Conservation (phyloP, 768 basidiomycete genomes). For the Calvatia gigantea region DNA sequence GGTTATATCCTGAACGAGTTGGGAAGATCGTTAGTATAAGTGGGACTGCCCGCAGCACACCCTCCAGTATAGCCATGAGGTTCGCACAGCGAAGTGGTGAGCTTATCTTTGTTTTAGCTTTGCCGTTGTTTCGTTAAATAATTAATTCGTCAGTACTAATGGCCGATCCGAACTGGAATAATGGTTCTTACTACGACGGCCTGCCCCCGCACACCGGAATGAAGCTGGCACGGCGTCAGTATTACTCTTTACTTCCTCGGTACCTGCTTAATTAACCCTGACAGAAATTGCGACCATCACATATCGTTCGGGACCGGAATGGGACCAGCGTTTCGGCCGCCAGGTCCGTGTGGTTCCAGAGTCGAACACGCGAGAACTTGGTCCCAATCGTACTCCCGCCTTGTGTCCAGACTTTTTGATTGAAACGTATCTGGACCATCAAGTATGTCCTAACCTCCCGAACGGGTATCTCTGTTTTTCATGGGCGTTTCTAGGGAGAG, state of each 20-base stretch:
- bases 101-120: conserved; percentile 21
- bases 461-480: conserved; percentile 32
- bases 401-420: conserved; percentile 97
- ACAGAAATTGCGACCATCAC: conserved; percentile 98
- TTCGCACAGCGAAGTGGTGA: conserved; percentile 94
- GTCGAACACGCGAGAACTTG: conserved; percentile 23
- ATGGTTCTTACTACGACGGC: conserved; percentile 94
- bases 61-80: conserved; percentile 92
- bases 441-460: conserved; percentile 58
- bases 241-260: not conserved
- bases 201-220: conserved; percentile 97
- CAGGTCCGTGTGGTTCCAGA: conserved; percentile 49
- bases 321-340: conserved; percentile 97
- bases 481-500: conserved; percentile 62
- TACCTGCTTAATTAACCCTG: not conserved
- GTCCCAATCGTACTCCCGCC: conserved; percentile 51
- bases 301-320: conserved; percentile 97
- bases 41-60: conserved; percentile 89
- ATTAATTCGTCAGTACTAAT: conserved; percentile 69
- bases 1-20: conserved; percentile 86
- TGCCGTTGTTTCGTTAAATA: not conserved
- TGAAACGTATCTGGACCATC: conserved; percentile 96
- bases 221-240: conserved; percentile 92
- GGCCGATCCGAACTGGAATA: conserved; percentile 99
- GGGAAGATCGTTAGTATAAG: conserved; percentile 92